phyloP scores from a whole-genome alignment of 768 basidiomycete species.

The Mycena leptocephala region DNA sequence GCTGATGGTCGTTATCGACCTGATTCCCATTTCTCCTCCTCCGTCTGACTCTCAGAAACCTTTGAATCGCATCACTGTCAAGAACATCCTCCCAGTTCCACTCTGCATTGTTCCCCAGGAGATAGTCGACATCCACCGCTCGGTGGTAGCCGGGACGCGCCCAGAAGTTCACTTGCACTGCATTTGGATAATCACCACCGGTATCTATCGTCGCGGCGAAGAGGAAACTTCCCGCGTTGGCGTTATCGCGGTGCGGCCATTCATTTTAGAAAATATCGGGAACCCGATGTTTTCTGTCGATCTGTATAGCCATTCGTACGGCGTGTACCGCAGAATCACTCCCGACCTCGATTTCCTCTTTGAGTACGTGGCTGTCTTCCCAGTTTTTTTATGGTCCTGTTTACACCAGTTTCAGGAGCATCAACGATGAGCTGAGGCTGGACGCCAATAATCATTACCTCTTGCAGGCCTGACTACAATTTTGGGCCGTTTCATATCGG shows the following conservation, averaged over 20 bases:
- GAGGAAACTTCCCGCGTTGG: not conserved
- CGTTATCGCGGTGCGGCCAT: not conserved
- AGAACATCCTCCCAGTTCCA: constrained; percentile 2
- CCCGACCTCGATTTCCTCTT: no score
- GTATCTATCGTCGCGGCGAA: not conserved
- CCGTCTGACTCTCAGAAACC: not conserved
- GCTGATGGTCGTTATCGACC: constrained; percentile 11
- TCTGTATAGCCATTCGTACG: constrained; percentile 6
- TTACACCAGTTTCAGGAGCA: not conserved
- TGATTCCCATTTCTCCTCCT: not conserved
- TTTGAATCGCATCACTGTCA: not conserved
- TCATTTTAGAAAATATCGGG: not conserved
- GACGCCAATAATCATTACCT: not conserved
- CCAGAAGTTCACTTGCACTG: not conserved
- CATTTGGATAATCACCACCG: constrained; percentile 13
- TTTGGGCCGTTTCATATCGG: no score
- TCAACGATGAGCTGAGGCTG: constrained; percentile 10
- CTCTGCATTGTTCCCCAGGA: not conserved
- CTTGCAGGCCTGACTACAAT: not conserved
- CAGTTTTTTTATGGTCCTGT: no score
- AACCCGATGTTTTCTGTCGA: not conserved
- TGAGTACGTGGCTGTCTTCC: not conserved
- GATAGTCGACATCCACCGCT: not conserved
- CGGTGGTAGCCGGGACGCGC: not conserved
- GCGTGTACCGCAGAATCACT: not conserved